These are phyloP conservation scores for Cubamyces sp. DNA, from an alignment of 768 basidiomycete species.

Conservation along the genomic window DNA sequence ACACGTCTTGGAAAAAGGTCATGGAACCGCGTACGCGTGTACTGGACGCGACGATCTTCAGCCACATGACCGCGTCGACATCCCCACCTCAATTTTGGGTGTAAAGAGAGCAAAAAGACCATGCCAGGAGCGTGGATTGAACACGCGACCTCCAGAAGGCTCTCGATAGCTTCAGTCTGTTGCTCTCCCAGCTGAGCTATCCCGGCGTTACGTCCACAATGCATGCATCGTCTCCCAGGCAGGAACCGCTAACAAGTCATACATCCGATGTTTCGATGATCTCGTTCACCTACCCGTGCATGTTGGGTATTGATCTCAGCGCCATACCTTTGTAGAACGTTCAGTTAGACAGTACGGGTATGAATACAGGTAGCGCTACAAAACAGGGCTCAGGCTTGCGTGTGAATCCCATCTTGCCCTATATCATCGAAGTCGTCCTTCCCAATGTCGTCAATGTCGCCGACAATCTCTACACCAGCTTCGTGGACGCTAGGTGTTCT, in stretches of 20 bases:
- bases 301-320: too few relatives aligned
- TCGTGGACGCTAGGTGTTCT: constrained; percentile 26
- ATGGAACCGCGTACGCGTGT: not conserved
- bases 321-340: too few relatives aligned
- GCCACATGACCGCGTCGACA: constrained; percentile 2
- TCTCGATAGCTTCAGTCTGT: constrained; percentile 36
- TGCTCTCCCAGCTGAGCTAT: constrained; percentile 41
- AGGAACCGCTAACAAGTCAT: too few relatives aligned
- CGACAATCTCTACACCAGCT: constrained; percentile 36
- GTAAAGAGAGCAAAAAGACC: not conserved
- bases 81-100: too few relatives aligned
- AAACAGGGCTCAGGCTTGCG: not conserved
- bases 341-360: not conserved
- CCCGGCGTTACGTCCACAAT: constrained; percentile 18
- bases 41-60: not conserved
- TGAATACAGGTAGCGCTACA: not conserved
- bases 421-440: constrained; percentile 8
- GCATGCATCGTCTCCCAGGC: not conserved
- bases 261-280: too few relatives aligned
- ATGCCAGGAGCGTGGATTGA: constrained; percentile 26
- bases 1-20: not conserved
- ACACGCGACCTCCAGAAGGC: constrained; percentile 20
- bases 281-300: too few relatives aligned
- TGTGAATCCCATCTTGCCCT: not conserved
- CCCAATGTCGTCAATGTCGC: constrained; percentile 34